phyloP scores from a whole-genome alignment of 2,329 filamentous ascomycete genomes.

The Plenodomus biglobosus region DNA sequence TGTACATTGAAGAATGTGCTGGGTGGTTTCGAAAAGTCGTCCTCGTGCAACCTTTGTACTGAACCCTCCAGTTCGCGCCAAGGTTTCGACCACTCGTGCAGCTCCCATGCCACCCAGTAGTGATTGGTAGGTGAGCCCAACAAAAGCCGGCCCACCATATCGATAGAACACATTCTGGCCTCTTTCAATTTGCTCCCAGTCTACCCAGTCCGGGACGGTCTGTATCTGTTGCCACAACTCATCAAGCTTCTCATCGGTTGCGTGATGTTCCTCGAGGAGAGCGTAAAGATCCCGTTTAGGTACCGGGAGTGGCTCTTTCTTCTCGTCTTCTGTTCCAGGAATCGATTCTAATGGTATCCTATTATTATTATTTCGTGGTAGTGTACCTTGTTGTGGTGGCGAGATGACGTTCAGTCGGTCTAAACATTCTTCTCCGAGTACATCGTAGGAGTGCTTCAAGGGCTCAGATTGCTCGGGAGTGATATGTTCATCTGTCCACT shows the following conservation, averaged over 20 bases:
- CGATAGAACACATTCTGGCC: conserved; percentile 78
- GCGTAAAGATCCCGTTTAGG: conserved; percentile 62
- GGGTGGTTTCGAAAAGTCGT: conserved; percentile 71
- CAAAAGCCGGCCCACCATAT: conserved; percentile 68
- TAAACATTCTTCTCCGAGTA: conserved; percentile 66
- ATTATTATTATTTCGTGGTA: conserved; percentile 45
- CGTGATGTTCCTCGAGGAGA: conserved; percentile 61
- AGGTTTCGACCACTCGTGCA: conserved; percentile 71
- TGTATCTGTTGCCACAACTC: conserved; percentile 68
- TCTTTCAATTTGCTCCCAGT: conserved; percentile 73
- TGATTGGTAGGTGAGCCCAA: conserved; percentile 65
- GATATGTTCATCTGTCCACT: conserved; percentile 67
- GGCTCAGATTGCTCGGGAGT: conserved; percentile 61
- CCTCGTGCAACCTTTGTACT: conserved; percentile 66
- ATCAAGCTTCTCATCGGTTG: conserved; percentile 57
- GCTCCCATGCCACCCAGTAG: conserved; percentile 72
- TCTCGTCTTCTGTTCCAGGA: conserved; percentile 30
- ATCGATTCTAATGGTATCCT: conserved; percentile 30
- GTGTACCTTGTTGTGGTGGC: conserved; percentile 46
- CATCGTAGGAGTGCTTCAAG: conserved; percentile 68
- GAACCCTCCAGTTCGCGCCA: conserved; percentile 74
- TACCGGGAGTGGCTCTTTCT: conserved; percentile 37
- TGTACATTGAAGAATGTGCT: conserved; percentile 73
- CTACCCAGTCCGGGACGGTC: conserved; percentile 71
- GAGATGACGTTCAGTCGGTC: conserved; percentile 64